Conservation (phyloP, 768 basidiomycete species). For the Suillus decipiens region DNA sequence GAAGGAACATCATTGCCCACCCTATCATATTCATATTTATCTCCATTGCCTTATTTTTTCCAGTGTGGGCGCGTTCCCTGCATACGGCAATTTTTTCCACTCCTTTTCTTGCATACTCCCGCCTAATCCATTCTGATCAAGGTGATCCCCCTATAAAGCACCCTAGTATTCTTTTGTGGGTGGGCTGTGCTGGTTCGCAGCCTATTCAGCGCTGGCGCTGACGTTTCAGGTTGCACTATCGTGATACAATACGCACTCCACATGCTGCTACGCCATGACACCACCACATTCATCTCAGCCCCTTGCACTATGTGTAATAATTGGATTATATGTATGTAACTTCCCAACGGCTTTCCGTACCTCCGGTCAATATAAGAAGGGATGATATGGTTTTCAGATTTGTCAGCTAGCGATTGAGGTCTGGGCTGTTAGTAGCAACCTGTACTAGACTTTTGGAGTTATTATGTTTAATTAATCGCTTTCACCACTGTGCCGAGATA, state of each 20-base stretch:
- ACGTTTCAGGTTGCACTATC: neutral
- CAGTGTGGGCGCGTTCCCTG: neutral
- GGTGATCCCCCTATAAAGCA: neutral
- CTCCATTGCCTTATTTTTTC: neutral
- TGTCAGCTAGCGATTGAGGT: neutral
- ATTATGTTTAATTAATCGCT: slow-evolving; percentile 1
- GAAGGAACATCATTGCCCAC: neutral
- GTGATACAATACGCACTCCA: neutral
- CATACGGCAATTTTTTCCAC: neutral
- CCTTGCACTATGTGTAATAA: neutral
- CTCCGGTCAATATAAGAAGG: neutral
- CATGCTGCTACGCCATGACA: neutral
- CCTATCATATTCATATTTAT: neutral
- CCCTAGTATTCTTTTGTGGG: neutral
- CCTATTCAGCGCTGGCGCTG: neutral
- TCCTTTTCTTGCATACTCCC: neutral
- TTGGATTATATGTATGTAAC: neutral
- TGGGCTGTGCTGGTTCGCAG: neutral
- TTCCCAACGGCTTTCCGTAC: neutral
- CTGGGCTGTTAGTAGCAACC: neutral
- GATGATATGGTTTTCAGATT: neutral
- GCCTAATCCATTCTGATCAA: neutral
- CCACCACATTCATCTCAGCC: neutral
- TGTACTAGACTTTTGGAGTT: slow-evolving; percentile 1
- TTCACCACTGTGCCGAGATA: neutral